Evolutionary conservation across 1,284 basidiomycete genomes (phyloP).

Genomic region (Sparassis latifolia): DNA sequence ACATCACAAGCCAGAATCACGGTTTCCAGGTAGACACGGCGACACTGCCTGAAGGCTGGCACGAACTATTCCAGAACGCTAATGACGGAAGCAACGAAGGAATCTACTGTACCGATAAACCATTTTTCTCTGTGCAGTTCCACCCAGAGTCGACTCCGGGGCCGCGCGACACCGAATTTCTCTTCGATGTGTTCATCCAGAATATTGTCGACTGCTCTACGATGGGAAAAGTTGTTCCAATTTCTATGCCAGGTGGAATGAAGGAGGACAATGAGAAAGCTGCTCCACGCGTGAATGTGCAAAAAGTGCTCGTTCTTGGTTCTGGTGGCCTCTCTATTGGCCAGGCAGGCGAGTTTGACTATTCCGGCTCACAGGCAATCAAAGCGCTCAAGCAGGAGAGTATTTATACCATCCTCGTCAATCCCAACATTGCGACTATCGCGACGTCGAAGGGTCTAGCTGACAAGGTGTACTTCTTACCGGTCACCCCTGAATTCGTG

Average conservation of each 20-base stretch:
- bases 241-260: conserved; percentile 84
- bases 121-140: conserved; percentile 99
- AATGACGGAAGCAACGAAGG: conserved; percentile 98
- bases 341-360: conserved; percentile 99
- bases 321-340: conserved; percentile 98
- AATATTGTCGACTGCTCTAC: conserved; percentile 74
- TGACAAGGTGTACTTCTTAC: conserved; percentile 99
- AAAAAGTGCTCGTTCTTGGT: conserved; percentile 94
- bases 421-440: conserved; percentile 99
- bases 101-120: conserved; percentile 87
- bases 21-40: conserved; percentile 91
- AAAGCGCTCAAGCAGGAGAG: conserved; percentile 99
- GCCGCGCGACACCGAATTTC: conserved; percentile 96
- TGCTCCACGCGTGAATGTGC: conserved; percentile 73
- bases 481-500: conserved; percentile 96
- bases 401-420: conserved; percentile 97
- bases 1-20: conserved; percentile 99
- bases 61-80: conserved; percentile 92
- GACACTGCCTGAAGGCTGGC: conserved; percentile 83
- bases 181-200: conserved; percentile 97
- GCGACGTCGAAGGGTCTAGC: conserved; percentile 96
- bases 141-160: conserved; percentile 99
- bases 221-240: conserved; percentile 66
- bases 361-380: conserved; percentile 98
- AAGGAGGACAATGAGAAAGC: conserved; percentile 79